phyloP scores from a whole-genome alignment of 2,329 filamentous ascomycete genomes.

The Venturia aucupariae region DNA sequence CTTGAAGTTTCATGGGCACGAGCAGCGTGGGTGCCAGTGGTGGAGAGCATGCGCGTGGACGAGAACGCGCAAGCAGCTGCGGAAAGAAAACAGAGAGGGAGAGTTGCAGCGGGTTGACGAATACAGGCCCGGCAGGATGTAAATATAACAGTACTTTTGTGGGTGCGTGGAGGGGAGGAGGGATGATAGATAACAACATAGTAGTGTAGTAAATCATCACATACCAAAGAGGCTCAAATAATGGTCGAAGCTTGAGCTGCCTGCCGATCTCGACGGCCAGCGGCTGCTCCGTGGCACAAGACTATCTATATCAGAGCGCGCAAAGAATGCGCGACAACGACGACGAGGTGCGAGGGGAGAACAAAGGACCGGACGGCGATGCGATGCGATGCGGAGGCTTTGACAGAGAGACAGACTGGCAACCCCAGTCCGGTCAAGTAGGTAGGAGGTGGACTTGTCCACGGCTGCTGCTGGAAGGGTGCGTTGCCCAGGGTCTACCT shows the following conservation, averaged over 20 bases:
- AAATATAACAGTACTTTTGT: neutral
- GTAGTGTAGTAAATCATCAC: too few species aligned
- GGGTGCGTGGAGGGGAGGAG: neutral
- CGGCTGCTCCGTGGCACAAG: neutral
- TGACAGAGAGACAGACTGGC: neutral
- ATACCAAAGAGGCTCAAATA: slow-evolving; percentile 3
- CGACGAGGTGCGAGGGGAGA: neutral
- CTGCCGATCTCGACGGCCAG: slow-evolving; percentile 5
- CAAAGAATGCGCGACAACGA: neutral
- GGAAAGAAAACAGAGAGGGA: neutral
- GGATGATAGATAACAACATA: neutral
- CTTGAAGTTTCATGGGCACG: neutral
- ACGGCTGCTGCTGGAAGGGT: too few species aligned
- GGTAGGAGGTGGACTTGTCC: too few species aligned
- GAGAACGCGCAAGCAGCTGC: neutral
- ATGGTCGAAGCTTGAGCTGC: neutral
- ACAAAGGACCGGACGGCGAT: neutral
- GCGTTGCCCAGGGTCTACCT: too few species aligned
- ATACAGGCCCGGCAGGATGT: too few species aligned
- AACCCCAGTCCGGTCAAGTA: too few species aligned
- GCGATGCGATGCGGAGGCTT: too few species aligned
- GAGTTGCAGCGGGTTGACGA: neutral
- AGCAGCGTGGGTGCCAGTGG: neutral
- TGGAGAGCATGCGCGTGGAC: too few species aligned
- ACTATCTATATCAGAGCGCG: neutral